Percentiles rank a stretch among this genome's conserved stretches.
These are phyloP conservation scores for Xylariales sp. DNA, from an alignment of 2,329 filamentous ascomycete species.

Conservation along the genomic window DNA sequence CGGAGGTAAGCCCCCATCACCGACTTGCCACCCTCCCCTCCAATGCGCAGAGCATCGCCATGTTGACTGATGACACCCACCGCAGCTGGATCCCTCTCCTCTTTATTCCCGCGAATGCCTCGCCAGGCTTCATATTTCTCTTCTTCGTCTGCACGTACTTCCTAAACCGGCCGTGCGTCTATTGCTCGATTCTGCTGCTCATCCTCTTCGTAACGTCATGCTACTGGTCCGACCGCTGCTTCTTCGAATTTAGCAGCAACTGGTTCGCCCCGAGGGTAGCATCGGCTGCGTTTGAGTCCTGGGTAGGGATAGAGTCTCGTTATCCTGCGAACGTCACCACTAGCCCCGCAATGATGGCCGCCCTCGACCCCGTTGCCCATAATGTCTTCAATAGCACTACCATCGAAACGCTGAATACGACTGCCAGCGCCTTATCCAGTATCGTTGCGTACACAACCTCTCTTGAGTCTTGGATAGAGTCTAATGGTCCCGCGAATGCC, in stretches of 20 bases:
- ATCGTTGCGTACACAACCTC: conserved; percentile 57
- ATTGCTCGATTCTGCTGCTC: conserved; percentile 95
- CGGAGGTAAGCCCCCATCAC: conserved; percentile 60
- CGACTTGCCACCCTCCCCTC: conserved; percentile 10
- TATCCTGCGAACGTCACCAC: conserved; percentile 47
- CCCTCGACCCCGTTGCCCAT: conserved; percentile 44
- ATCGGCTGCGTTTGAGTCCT: conserved; percentile 74
- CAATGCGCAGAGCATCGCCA: conserved; percentile 6
- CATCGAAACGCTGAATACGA: conserved; percentile 72
- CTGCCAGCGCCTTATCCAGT: conserved; percentile 73
- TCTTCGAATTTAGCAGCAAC: conserved; percentile 91
- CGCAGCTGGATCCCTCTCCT: conserved; percentile 85
- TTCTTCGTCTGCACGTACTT: conserved; percentile 95
- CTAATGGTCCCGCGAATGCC: conserved; percentile 46
- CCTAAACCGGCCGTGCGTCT: conserved; percentile 95
- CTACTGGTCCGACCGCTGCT: conserved; percentile 88
- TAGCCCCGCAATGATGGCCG: conserved; percentile 29
- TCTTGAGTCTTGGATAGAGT: conserved; percentile 78
- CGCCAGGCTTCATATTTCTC: conserved; percentile 85
- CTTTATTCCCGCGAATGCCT: conserved; percentile 88
- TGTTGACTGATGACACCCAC: conserved; percentile 14
- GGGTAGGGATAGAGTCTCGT: conserved; percentile 55
- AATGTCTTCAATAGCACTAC: conserved; percentile 60
- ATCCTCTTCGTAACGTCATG: conserved; percentile 94
- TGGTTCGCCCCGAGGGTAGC: conserved; percentile 87